These are phyloP conservation scores for Apophysomyces sp. DNA, from an alignment of 371 early-diverging fungal species.

Conservation along the genomic window DNA sequence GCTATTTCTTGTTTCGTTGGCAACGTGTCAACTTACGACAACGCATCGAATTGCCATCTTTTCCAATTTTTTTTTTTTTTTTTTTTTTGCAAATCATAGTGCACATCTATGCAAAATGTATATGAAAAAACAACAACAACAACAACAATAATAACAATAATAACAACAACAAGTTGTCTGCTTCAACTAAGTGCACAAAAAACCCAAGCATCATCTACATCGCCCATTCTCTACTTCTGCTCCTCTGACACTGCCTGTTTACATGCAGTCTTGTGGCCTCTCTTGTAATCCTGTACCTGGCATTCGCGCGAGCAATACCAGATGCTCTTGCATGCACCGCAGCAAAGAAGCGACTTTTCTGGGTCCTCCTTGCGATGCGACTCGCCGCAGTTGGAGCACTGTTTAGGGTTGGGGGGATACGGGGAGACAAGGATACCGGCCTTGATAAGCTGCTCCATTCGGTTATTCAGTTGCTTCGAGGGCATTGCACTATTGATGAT, in stretches of 20 bases:
- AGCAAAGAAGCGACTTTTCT: conserved; percentile 53
- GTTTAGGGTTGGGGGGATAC: conserved; percentile 40
- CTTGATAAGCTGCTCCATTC: conserved; percentile 44
- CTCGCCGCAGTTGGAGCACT: conserved; percentile 59
- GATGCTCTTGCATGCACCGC: conserved; percentile 61
- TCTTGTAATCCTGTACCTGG: conserved; percentile 57
- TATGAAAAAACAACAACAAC: not conserved
- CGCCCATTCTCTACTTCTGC: not conserved
- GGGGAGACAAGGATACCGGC: conserved; percentile 41
- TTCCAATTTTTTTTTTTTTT: not conserved
- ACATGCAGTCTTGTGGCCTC: conserved; percentile 53
- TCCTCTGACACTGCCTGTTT: conserved; percentile 17
- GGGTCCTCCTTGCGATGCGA: conserved; percentile 47
- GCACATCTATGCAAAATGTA: not conserved
- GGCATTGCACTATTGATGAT: conserved; percentile 36
- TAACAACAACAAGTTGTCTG: not conserved
- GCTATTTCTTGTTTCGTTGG: no score
- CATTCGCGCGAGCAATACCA: conserved; percentile 67
- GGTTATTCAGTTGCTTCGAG: conserved; percentile 28
- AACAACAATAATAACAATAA: not conserved
- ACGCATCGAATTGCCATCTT: no score
- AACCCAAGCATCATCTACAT: not conserved
- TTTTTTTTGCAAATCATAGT: not conserved
- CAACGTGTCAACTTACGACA: no score
- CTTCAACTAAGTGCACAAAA: not conserved